Conservation (phyloP, 495 filamentous ascomycete genomes). For the Penicillium flavigenum region DNA sequence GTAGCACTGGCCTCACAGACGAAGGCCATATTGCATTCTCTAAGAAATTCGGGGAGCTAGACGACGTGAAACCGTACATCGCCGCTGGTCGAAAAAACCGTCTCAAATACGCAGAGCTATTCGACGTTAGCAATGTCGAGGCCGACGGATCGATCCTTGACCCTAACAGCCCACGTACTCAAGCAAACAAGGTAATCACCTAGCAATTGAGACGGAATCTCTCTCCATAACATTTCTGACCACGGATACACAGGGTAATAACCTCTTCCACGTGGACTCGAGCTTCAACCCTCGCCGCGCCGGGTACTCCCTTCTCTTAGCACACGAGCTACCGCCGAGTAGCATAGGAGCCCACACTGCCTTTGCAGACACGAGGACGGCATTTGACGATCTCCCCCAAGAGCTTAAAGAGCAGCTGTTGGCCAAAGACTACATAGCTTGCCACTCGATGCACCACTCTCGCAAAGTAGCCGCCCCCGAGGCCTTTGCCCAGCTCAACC, state of each 20-base stretch:
- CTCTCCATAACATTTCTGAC: not conserved
- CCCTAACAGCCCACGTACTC: conserved; percentile 35
- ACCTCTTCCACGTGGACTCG: conserved; percentile 57
- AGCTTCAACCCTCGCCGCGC: conserved; percentile 59
- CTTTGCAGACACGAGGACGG: conserved; percentile 56
- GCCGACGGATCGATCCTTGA: conserved; percentile 37
- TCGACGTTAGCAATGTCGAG: conserved; percentile 59
- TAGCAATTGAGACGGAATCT: too few species aligned
- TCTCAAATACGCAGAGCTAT: conserved; percentile 50
- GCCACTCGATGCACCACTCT: conserved; percentile 52
- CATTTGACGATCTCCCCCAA: conserved; percentile 49
- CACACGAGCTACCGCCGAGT: conserved; percentile 49
- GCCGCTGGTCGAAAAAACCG: conserved; percentile 43
- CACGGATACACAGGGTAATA: conserved; percentile 41
- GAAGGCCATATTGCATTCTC: conserved; percentile 51
- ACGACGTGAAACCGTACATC: conserved; percentile 53
- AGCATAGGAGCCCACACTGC: conserved; percentile 54
- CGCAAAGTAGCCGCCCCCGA: conserved; percentile 52
- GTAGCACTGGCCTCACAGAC: conserved; percentile 51
- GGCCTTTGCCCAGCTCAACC: conserved; percentile 48
- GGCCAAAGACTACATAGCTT: conserved; percentile 49
- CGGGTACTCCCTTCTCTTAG: conserved; percentile 52
- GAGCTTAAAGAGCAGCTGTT: conserved; percentile 38
- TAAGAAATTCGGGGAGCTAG: conserved; percentile 53
- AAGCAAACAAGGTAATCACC: conserved; percentile 27